These are phyloP conservation scores for Botrytis sinoallii DNA, from an alignment of 2,329 filamentous ascomycete species.

Conservation along the genomic window DNA sequence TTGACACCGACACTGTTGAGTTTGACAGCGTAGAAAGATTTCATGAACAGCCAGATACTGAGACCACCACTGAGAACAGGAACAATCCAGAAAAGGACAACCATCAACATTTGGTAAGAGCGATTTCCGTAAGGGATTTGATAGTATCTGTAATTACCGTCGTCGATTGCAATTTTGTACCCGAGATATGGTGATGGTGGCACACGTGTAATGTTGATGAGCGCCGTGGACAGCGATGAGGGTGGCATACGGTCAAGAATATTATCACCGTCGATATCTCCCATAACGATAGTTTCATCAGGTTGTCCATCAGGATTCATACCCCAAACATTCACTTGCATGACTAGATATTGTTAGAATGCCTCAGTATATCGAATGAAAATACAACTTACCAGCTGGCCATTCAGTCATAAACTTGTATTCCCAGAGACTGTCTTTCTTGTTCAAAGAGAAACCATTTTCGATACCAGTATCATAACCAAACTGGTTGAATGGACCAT, in stretches of 20 bases:
- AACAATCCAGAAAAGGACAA: constrained; percentile 51
- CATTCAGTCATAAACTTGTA: constrained; percentile 62
- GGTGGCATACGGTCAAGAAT: constrained; percentile 61
- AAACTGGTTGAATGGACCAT: constrained; percentile 61
- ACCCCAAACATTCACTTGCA: constrained; percentile 65
- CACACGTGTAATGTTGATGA: constrained; percentile 56
- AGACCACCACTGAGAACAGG: constrained; percentile 49
- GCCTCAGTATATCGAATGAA: too few species aligned
- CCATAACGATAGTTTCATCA: constrained; percentile 56
- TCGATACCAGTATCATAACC: constrained; percentile 59
- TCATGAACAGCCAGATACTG: constrained; percentile 55
- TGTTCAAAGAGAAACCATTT: constrained; percentile 49
- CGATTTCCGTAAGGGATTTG: constrained; percentile 53
- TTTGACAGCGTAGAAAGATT: constrained; percentile 53
- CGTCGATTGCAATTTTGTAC: constrained; percentile 54
- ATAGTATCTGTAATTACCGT: constrained; percentile 50
- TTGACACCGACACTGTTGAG: constrained; percentile 57
- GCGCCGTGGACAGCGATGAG: constrained; percentile 51
- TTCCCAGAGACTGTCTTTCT: constrained; percentile 50
- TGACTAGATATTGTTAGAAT: constrained; percentile 14
- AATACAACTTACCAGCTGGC: constrained; percentile 45
- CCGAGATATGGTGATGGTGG: constrained; percentile 54
- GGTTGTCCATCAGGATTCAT: constrained; percentile 61
- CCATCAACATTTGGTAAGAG: constrained; percentile 52
- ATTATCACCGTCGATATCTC: constrained; percentile 59